Conservation (phyloP, 345 rosid genomes). For the Sonneratia alba region DNA sequence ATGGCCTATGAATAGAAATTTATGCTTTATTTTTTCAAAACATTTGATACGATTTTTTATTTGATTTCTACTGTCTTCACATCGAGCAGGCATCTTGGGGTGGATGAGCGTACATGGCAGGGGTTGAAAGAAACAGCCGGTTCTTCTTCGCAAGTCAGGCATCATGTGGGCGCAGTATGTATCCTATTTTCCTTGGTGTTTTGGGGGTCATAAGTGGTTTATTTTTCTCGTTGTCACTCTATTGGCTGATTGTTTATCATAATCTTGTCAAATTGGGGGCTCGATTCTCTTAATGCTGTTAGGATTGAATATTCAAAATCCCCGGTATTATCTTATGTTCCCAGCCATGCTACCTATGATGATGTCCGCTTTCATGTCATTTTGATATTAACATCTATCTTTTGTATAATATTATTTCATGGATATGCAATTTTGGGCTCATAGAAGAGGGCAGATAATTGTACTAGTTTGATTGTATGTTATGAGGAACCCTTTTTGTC, state of each 20-base stretch:
- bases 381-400: not conserved
- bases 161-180: constrained; percentile 41
- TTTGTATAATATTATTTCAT: not conserved
- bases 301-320: too few species aligned
- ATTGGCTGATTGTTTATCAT: not conserved
- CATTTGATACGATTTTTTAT: not conserved
- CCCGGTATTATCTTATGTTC: too few species aligned
- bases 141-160: constrained; percentile 35
- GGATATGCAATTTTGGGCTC: too few species aligned
- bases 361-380: too few species aligned
- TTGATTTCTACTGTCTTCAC: not conserved
- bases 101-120: constrained; percentile 33
- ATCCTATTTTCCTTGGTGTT: not conserved
- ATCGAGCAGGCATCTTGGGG: constrained; percentile 27
- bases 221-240: too few species aligned
- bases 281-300: too few species aligned
- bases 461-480: too few species aligned
- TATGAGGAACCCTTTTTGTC: too few species aligned
- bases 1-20: not conserved
- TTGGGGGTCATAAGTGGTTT: not conserved
- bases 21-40: too few species aligned
- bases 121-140: constrained; percentile 50
- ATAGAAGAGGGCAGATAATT: too few species aligned
- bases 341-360: not conserved
- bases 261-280: not conserved